Base-by-base conservation (phyloP, 129 eudicot genomes). In the Logfia minima region DNA sequence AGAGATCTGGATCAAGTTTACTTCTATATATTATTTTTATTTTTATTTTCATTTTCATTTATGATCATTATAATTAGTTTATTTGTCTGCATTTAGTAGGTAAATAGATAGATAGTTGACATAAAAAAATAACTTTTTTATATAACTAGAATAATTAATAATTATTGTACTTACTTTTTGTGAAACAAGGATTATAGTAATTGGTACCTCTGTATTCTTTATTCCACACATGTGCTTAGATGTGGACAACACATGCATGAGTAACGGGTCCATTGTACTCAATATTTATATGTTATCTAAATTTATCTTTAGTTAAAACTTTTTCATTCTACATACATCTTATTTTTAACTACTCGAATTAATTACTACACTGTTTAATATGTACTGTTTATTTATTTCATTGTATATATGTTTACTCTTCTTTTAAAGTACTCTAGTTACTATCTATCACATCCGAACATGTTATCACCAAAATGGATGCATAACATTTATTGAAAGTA, bases 1-100 rank as follows among this genome's bases (percentile, higher is more conserved):
- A 81, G 80, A 86, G 96, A 86, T 93, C 96, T 90, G 84, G 90
- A 92, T 92, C 90, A 87, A 85, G 75, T 72, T 71, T 11, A 68
- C 52, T 68, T 66, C 1, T 22, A 1, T 62, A 24, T 62, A 61
- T 63, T 74, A 80, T 11, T 88, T 83, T 68, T 59, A n/a, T 83
- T 67, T 51, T 13, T 24, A 10, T 18, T 6, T 6, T 7, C 37
- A 60, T 41, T 22, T 21, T 34, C 14, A 37, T 79, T 23, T 13
- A 7, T 65, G 17, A 75, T 63, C 55, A 80, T 79, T 77, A 34
- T 31, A 63, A 4, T 62, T 24, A 17, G 28, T 28, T 65, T 56
- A 17, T 56, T 6, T 56, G 28, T 56, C 9, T 19, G 19, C 13
- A 56, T 56, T 19, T 21, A 56, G 24, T 19, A 56, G 63, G 24